Percentiles rank a stretch among this genome's conserved stretches.
Conservation (phyloP, 108 stramenopile species). For the Epipyxis sp. region DNA sequence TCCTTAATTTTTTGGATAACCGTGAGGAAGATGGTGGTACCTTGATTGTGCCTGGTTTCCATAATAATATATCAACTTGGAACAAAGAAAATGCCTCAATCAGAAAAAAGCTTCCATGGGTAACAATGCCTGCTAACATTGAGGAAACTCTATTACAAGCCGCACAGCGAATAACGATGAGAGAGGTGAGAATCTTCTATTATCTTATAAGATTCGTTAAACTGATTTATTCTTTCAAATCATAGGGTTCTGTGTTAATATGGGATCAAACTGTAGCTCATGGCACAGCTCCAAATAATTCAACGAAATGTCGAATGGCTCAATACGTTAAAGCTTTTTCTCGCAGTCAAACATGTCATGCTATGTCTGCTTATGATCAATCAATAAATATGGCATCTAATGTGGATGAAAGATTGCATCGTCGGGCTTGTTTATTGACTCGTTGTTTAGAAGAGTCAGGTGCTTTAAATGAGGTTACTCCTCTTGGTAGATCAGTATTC, state of each 20-base stretch:
- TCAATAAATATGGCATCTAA: not conserved
- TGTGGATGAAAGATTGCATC: not conserved
- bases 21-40: slow-evolving; percentile 22
- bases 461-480: not conserved
- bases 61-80: not conserved
- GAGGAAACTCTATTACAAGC: not conserved
- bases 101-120: not conserved
- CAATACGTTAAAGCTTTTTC: not conserved
- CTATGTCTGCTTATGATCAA: too few relatives aligned
- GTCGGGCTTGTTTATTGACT: not conserved
- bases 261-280: not conserved
- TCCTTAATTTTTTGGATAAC: slow-evolving; percentile 15
- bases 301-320: not conserved
- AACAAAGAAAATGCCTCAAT: not conserved
- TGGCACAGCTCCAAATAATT: not conserved
- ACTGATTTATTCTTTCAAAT: too few relatives aligned
- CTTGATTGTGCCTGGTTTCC: slow-evolving; percentile 18
- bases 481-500: not conserved
- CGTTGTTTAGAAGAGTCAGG: not conserved
- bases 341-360: not conserved
- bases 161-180: not conserved
- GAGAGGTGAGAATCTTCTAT: too few relatives aligned
- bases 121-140: not conserved
- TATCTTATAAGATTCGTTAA: too few relatives aligned
- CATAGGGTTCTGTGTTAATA: not conserved